These are phyloP conservation scores for Litchi chinensis DNA, from an alignment of 345 rosid genomes.

Conservation along the genomic window DNA sequence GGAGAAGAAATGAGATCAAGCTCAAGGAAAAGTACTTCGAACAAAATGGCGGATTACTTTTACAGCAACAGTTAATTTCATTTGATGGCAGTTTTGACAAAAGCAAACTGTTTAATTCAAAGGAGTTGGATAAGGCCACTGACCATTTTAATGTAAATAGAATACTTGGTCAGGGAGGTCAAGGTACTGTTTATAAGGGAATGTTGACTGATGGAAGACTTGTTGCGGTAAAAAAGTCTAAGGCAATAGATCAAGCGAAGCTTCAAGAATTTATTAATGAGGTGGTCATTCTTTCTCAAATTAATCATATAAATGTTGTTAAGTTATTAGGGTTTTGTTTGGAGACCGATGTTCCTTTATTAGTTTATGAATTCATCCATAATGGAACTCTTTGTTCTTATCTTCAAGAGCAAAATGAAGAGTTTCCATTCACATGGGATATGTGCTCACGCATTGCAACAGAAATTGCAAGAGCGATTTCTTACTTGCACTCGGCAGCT, in stretches of 20 bases:
- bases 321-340: conserved; percentile 6
- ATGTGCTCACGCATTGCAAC: no score
- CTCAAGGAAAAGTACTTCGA: neutral
- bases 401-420: neutral
- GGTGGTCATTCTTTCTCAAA: neutral
- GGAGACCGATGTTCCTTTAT: neutral
- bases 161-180: conserved; percentile 5
- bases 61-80: neutral
- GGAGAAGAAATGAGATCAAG: neutral
- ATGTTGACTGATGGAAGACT: neutral
- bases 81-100: neutral
- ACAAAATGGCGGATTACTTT: conserved; percentile 2
- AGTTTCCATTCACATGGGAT: neutral
- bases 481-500: neutral
- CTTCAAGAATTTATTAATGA: conserved; percentile 6
- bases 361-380: conserved; percentile 6
- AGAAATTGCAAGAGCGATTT: no score
- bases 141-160: neutral
- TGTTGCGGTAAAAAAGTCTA: neutral
- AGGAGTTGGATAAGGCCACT: neutral
- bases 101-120: neutral
- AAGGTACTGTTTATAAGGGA: conserved; percentile 11
- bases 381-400: neutral
- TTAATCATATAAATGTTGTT: conserved; percentile 10
- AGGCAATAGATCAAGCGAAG: neutral